Evolutionary conservation across 345 rosid species (phyloP).

Genomic region (Fremontodendron californicum): DNA sequence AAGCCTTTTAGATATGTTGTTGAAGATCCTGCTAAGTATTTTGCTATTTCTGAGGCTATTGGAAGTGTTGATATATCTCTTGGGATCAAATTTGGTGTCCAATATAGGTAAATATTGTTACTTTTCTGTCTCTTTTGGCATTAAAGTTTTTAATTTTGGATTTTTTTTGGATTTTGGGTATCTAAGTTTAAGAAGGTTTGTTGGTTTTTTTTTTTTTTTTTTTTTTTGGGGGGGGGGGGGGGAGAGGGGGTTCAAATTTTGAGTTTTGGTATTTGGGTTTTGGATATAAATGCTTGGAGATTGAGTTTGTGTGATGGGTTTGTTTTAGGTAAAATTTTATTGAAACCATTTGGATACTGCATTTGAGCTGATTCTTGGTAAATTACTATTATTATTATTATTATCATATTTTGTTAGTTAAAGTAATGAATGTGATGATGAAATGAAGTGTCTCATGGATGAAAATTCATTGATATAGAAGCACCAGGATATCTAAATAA

Average conservation of each 20-base stretch:
- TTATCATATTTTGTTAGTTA: background rate
- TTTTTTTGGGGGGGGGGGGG: too few relatives aligned
- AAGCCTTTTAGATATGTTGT: slow-evolving; percentile 59
- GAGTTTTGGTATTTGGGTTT: background rate
- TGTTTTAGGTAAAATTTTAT: background rate
- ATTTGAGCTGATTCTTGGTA: background rate
- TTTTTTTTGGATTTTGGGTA: background rate
- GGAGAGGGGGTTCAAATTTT: too few relatives aligned
- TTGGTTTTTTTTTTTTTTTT: background rate
- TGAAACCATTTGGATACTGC: background rate
- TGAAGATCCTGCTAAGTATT: slow-evolving; percentile 84
- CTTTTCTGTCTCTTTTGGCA: background rate
- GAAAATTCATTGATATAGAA: background rate
- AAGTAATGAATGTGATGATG: background rate
- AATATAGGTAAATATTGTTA: slow-evolving; percentile 56
- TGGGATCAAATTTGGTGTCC: slow-evolving; percentile 93
- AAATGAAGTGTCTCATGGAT: background rate
- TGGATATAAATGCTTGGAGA: background rate
- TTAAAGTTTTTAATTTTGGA: background rate
- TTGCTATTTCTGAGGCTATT: slow-evolving; percentile 76
- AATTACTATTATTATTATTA: background rate
- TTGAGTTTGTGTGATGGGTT: background rate
- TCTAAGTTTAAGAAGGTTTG: background rate
- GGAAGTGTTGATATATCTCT: slow-evolving; percentile 91
- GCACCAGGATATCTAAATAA: background rate